Evolutionary conservation across 179 eudicot genomes (phyloP).

Genomic region (Gypsophila paniculata): DNA sequence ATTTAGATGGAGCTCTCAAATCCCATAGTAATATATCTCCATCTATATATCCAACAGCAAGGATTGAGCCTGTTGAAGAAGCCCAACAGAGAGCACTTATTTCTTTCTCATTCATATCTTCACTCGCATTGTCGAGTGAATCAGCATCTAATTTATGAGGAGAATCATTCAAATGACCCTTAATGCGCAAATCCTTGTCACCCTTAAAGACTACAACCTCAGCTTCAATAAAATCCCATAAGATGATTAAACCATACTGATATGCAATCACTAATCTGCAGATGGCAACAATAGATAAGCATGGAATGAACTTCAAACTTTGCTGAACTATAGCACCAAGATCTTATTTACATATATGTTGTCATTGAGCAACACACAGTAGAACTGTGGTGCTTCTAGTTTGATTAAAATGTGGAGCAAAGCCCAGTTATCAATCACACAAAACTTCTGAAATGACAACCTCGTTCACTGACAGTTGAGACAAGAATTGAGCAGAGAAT

Average conservation of each 20-base stretch:
- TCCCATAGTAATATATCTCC: constrained; percentile 90
- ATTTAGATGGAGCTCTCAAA: constrained; percentile 35
- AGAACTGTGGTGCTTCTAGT: background rate
- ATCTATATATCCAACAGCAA: constrained; percentile 90
- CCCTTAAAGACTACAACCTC: constrained; percentile 55
- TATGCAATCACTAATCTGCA: constrained; percentile 79
- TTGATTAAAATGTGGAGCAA: constrained; percentile 5
- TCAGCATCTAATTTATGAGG: constrained; percentile 34
- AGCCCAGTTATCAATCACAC: constrained; percentile 2
- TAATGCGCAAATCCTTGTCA: constrained; percentile 54
- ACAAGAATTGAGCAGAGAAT: background rate
- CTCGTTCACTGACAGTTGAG: background rate
- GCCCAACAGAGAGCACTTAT: constrained; percentile 91
- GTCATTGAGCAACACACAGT: background rate
- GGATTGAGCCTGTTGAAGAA: constrained; percentile 64
- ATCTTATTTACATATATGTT: background rate
- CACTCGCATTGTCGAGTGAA: constrained; percentile 30
- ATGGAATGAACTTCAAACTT: background rate
- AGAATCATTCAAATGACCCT: constrained; percentile 38
- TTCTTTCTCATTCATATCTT: constrained; percentile 62
- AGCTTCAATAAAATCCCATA: constrained; percentile 75
- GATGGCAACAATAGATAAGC: constrained; percentile 15
- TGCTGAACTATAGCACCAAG: constrained; percentile 2
- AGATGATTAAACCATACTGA: constrained; percentile 63
- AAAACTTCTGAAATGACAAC: background rate